Evolutionary conservation across 495 filamentous ascomycete species (phyloP).

Genomic region (Endocarpon pusillum): DNA sequence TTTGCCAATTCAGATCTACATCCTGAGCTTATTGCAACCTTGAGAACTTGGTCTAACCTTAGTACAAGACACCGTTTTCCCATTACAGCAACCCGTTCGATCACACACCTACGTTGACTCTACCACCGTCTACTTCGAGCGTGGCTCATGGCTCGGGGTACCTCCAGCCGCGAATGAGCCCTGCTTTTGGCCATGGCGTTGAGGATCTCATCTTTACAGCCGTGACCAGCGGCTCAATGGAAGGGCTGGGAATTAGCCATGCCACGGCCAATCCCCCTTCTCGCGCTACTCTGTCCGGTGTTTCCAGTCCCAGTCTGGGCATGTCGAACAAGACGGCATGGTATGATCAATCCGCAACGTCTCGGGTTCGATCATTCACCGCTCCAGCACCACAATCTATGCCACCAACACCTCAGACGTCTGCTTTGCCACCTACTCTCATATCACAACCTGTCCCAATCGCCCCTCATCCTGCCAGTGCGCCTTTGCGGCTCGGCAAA

Average conservation of each 20-base stretch:
- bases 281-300: neutral
- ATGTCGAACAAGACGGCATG: neutral
- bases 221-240: neutral
- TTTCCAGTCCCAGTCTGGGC: no score
- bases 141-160: neutral
- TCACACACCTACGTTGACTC: neutral
- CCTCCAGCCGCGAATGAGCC: neutral
- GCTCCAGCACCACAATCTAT: constrained; percentile 1
- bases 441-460: constrained; percentile 10
- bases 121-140: neutral
- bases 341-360: neutral
- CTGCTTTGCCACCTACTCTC: neutral
- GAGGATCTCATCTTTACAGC: constrained; percentile 1
- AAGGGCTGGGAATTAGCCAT: neutral
- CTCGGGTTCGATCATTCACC: constrained; percentile 1
- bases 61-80: neutral
- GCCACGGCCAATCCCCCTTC: neutral
- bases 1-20: neutral
- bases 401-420: constrained; percentile 1
- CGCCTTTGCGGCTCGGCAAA: constrained; percentile 21
- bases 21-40: neutral
- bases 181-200: neutral
- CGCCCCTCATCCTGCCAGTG: constrained; percentile 24
- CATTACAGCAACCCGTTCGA: neutral
- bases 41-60: constrained; percentile 1